phyloP scores from a whole-genome alignment of 495 filamentous ascomycete genomes.

The Tuber brumale region DNA sequence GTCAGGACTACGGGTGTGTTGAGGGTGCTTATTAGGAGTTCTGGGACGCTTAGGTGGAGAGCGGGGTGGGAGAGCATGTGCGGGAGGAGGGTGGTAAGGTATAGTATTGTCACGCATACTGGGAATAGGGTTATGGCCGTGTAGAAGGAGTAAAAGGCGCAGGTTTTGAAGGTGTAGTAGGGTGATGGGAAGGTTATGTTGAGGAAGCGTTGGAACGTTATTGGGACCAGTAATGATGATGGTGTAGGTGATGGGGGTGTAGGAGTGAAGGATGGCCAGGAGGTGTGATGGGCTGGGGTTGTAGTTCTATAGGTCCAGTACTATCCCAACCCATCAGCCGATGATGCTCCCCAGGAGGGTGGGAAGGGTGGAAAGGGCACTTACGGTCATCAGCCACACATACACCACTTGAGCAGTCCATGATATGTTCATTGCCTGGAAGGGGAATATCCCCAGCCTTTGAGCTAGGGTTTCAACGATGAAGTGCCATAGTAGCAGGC shows the following conservation, averaged over 20 bases:
- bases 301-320: slow-evolving; percentile 9
- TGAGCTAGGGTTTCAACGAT: slow-evolving; percentile 11
- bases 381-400: slow-evolving; percentile 24
- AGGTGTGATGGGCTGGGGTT: not conserved
- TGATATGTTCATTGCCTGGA: slow-evolving; percentile 22
- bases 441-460: slow-evolving; percentile 17
- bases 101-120: slow-evolving; percentile 15
- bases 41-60: slow-evolving; percentile 6
- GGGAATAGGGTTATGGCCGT: slow-evolving; percentile 22
- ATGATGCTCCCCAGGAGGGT: not conserved
- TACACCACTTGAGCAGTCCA: slow-evolving; percentile 22
- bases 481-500: slow-evolving; percentile 12
- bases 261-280: slow-evolving; percentile 1
- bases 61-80: slow-evolving; percentile 14
- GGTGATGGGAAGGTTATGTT: slow-evolving; percentile 1
- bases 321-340: not conserved
- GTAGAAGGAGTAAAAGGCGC: slow-evolving; percentile 17
- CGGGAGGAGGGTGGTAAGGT: slow-evolving; percentile 21
- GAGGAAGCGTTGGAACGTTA: not conserved
- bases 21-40: slow-evolving; percentile 17
- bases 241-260: slow-evolving; percentile 7
- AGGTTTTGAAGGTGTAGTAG: not conserved
- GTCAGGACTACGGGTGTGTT: slow-evolving; percentile 18
- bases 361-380: not conserved
- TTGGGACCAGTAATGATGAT: not conserved